Percentiles rank a stretch among this genome's conserved stretches.
These are phyloP conservation scores for Coemansia sp. DNA, from an alignment of 192 early-diverging fungal genomes.

Conservation along the genomic window DNA sequence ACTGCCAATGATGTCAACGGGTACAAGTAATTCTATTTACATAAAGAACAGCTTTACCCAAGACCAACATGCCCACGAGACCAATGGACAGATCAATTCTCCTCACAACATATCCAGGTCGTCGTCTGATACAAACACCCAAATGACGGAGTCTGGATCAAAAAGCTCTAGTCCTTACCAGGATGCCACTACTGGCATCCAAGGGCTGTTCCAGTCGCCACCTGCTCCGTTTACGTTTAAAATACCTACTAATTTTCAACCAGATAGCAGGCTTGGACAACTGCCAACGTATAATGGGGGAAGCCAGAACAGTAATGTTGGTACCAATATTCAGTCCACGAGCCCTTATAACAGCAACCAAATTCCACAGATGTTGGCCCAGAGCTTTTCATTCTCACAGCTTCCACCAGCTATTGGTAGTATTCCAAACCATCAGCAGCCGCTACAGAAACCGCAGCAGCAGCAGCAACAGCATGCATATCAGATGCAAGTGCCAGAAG, in stretches of 20 bases:
- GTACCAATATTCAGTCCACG: neutral
- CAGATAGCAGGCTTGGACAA: neutral
- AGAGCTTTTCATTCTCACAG: neutral
- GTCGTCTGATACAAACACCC: neutral
- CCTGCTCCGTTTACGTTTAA: conserved; percentile 21
- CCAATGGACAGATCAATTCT: neutral
- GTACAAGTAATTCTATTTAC: neutral
- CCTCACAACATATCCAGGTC: neutral
- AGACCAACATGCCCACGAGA: neutral
- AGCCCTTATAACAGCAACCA: neutral
- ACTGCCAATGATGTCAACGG: neutral
- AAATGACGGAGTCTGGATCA: neutral
- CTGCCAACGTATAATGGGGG: neutral
- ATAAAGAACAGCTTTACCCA: neutral
- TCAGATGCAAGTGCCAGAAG: neutral
- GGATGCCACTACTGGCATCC: neutral
- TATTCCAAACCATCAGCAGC: neutral
- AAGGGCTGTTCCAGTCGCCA: conserved; percentile 12
- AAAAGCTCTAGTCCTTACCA: neutral
- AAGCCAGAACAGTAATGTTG: neutral
- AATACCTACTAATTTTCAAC: conserved; percentile 14
- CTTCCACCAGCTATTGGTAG: neutral
- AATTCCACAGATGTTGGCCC: neutral
- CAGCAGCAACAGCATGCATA: neutral
- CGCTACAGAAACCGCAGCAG: neutral